Evolutionary conservation across 164 flowering plant genomes (phyloP).

Genomic region (Tinospora cordifolia): DNA sequence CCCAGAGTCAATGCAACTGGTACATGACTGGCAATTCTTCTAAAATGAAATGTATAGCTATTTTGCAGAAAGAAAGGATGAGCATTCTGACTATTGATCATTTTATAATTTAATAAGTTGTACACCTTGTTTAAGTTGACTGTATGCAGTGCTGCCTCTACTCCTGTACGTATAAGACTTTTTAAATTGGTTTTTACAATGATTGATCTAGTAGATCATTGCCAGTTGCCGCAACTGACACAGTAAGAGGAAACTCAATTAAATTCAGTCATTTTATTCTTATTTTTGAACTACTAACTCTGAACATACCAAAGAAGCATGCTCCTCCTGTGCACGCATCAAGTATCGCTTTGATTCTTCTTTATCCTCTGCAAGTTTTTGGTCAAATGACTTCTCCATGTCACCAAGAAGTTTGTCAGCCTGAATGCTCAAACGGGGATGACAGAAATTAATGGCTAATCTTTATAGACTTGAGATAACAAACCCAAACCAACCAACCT

Average conservation of each 20-base stretch:
- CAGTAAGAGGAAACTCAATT: background rate
- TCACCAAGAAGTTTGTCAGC: conserved; percentile 48
- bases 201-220: background rate
- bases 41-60: no score
- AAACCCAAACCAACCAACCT: conserved; percentile 39
- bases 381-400: conserved; percentile 46
- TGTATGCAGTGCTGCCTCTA: background rate
- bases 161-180: background rate
- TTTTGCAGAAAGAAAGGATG: background rate
- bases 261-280: background rate
- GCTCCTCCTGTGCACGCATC: conserved; percentile 59
- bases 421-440: conserved; percentile 34
- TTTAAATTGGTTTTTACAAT: background rate
- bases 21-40: no score
- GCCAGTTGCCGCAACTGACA: background rate
- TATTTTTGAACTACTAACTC: conserved; percentile 4
- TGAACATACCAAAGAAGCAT: conserved; percentile 54
- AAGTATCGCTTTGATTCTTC: conserved; percentile 55
- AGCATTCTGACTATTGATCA: background rate
- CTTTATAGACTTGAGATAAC: background rate
- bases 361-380: conserved; percentile 50
- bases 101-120: background rate
- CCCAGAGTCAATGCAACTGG: no score
- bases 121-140: background rate
- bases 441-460: conserved; percentile 1